phyloP scores from a whole-genome alignment of 73 alveolate species.

The Tetrahymena elliotti region DNA sequence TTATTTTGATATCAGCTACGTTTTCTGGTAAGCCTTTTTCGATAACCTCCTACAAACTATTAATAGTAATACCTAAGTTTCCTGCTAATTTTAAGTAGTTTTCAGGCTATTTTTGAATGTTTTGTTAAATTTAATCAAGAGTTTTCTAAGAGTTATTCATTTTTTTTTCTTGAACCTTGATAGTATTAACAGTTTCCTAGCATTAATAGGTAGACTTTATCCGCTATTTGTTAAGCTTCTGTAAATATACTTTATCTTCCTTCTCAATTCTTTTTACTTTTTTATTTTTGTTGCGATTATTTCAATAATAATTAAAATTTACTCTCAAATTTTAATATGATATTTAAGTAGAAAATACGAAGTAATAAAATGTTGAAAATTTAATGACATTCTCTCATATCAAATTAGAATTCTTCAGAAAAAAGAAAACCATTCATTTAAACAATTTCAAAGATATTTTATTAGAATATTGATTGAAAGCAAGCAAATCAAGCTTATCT shows the following conservation, averaged over 20 bases:
- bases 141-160: background rate
- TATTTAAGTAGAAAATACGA: too few species aligned
- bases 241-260: background rate
- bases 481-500: too few species aligned
- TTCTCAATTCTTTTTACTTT: too few species aligned
- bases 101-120: background rate
- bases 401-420: too few species aligned
- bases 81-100: background rate
- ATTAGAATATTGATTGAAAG: too few species aligned
- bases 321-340: too few species aligned
- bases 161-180: background rate
- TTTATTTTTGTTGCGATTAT: too few species aligned
- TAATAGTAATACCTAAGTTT: background rate
- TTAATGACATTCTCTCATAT: too few species aligned
- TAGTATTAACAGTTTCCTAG: background rate
- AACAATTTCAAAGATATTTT: too few species aligned
- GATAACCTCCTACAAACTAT: background rate
- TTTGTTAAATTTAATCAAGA: background rate
- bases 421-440: too few species aligned
- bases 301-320: too few species aligned
- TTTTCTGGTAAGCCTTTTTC: background rate
- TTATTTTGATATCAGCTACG: background rate
- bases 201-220: background rate
- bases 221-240: background rate
- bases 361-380: too few species aligned